Conservation (phyloP, 1,284 basidiomycete species). For the Leccinum fuscescens region DNA sequence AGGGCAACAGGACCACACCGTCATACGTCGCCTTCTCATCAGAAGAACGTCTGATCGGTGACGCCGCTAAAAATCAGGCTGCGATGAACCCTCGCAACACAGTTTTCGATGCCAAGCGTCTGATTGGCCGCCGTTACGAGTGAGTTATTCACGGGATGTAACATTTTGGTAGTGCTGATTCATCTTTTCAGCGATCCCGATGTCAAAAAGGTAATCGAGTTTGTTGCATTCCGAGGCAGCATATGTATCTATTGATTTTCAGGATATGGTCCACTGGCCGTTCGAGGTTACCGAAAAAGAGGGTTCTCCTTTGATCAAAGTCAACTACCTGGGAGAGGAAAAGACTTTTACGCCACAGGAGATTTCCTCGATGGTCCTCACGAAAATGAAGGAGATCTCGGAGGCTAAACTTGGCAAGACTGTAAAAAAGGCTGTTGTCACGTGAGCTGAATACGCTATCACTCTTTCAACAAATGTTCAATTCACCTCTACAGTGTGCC, state of each 20-base stretch:
- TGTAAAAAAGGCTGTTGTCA: conserved; percentile 95
- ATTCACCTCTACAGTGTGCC: conserved; percentile 58
- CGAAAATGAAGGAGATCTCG: conserved; percentile 99
- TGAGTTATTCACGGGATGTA: conserved; percentile 38
- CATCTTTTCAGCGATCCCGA: conserved; percentile 65
- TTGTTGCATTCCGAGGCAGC: neutral
- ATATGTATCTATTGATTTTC: conserved; percentile 13
- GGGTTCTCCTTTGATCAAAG: conserved; percentile 94
- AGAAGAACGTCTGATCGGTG: conserved; percentile 97
- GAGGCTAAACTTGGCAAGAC: conserved; percentile 97
- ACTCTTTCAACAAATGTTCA: neutral
- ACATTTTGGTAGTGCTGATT: conserved; percentile 11
- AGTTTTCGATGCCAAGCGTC: conserved; percentile 95
- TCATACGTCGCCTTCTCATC: conserved; percentile 99
- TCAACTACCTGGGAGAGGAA: conserved; percentile 89
- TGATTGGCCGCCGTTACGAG: conserved; percentile 96
- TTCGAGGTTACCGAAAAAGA: conserved; percentile 93
- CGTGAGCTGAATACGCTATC: conserved; percentile 46
- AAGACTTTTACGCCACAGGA: conserved; percentile 97
- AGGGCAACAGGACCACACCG: conserved; percentile 98
- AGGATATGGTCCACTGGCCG: conserved; percentile 92
- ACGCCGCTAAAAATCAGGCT: conserved; percentile 97
- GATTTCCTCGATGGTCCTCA: conserved; percentile 98
- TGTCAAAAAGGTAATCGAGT: conserved; percentile 69
- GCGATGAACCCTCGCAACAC: conserved; percentile 97